A percentile compares a stretch with the other conserved stretches of the same genome.
phyloP scores from a whole-genome alignment of 2,329 filamentous ascomycete genomes.

The Zasmidium cellare region DNA sequence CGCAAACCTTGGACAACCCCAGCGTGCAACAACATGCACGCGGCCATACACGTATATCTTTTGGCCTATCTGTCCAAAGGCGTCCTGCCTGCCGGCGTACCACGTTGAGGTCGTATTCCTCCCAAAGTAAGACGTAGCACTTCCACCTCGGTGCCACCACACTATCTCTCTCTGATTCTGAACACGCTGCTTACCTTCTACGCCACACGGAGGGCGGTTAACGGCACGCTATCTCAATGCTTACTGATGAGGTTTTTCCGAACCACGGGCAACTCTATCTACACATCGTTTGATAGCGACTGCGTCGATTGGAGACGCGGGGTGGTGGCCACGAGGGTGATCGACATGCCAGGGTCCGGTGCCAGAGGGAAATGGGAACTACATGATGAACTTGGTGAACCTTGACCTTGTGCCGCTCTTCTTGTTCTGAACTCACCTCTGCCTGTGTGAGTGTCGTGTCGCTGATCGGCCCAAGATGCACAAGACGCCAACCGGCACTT shows the following conservation, averaged over 20 bases:
- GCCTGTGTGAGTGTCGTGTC: not conserved
- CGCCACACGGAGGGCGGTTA: not conserved
- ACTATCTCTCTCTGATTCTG: not conserved
- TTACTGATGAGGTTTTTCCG: not conserved
- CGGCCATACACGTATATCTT: not conserved
- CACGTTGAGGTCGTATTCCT: not conserved
- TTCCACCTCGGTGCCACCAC: not conserved
- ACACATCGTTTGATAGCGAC: not conserved
- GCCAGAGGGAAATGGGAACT: not conserved
- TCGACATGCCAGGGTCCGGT: not conserved
- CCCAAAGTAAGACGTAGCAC: not conserved
- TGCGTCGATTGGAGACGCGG: not conserved
- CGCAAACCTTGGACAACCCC: too few relatives aligned
- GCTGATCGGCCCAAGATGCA: too few relatives aligned
- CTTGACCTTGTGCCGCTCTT: not conserved
- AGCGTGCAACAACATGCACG: too few relatives aligned
- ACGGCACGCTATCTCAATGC: not conserved
- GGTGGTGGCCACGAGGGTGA: not conserved
- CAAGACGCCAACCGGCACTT: slow-evolving; percentile 21
- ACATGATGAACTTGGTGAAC: not conserved
- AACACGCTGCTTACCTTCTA: not conserved
- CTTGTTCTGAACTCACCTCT: not conserved
- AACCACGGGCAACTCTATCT: not conserved
- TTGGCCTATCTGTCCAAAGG: not conserved
- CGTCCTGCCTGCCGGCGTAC: not conserved